A percentile compares a stretch with the other conserved stretches of the same genome.
phyloP scores from a whole-genome alignment of 768 basidiomycete genomes.

The Xanthoconium stramineum region DNA sequence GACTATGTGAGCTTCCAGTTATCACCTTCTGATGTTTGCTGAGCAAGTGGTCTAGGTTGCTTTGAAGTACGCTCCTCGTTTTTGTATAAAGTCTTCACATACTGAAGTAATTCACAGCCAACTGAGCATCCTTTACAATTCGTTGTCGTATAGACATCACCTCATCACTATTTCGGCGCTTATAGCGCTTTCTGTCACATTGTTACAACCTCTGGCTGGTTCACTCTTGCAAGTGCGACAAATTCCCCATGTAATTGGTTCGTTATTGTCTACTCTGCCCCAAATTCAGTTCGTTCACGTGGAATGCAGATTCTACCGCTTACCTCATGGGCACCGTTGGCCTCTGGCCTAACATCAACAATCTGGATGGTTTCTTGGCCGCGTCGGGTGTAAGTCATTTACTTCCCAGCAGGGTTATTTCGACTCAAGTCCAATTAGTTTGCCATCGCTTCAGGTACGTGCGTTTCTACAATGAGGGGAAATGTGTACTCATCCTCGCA shows the following conservation, averaged over 20 bases:
- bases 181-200: constrained; percentile 41
- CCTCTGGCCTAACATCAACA: constrained; percentile 41
- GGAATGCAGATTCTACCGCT: constrained; percentile 34
- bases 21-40: neutral
- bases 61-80: constrained; percentile 35
- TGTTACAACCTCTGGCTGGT: constrained; percentile 58
- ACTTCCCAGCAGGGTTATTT: neutral
- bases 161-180: constrained; percentile 52
- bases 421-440: constrained; percentile 31
- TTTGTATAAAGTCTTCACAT: neutral
- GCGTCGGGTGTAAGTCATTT: constrained; percentile 49
- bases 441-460: constrained; percentile 27
- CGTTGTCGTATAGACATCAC: constrained; percentile 51
- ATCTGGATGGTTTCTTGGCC: constrained; percentile 54
- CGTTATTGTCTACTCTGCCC: constrained; percentile 8
- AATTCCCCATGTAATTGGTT: constrained; percentile 16
- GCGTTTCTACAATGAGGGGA: neutral
- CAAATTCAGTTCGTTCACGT: neutral
- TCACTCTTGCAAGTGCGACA: constrained; percentile 29
- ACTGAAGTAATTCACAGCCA: constrained; percentile 35
- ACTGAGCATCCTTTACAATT: constrained; percentile 39
- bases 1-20: constrained; percentile 51
- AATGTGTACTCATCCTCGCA: constrained; percentile 3
- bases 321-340: constrained; percentile 42
- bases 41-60: constrained; percentile 34